phyloP scores from a whole-genome alignment of 2,329 filamentous ascomycete genomes.

The Microsporum ferrugineum region DNA sequence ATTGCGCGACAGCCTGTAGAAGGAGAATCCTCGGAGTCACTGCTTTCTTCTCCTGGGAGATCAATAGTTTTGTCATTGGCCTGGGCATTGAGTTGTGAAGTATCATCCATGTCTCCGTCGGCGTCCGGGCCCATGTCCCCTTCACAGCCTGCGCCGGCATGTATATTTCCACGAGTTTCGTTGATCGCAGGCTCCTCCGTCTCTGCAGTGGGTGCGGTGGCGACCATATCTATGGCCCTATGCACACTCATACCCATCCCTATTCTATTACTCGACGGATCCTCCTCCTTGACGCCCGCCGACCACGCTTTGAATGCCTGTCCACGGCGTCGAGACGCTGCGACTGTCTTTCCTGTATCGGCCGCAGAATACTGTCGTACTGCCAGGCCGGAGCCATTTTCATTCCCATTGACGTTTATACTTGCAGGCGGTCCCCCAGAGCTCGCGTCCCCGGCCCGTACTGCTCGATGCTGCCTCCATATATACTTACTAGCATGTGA shows the following conservation, averaged over 20 bases:
- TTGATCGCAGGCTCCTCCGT: not conserved
- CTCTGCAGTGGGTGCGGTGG: not conserved
- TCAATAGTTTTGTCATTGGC: not conserved
- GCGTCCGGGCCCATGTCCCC: not conserved
- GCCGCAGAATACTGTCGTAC: not conserved
- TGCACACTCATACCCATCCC: not conserved
- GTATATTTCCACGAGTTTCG: not conserved
- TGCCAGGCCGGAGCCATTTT: not conserved
- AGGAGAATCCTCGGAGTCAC: not conserved
- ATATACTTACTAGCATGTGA: constrained; percentile 17
- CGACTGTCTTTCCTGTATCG: not conserved
- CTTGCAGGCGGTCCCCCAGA: not conserved
- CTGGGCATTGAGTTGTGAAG: not conserved
- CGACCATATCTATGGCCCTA: not conserved
- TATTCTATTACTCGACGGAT: not conserved
- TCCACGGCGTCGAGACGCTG: not conserved
- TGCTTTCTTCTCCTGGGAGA: not conserved
- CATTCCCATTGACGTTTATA: not conserved
- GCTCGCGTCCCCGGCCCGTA: constrained; percentile 6
- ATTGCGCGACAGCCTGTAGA: not conserved
- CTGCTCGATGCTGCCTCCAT: constrained; percentile 16
- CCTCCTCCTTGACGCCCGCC: not conserved
- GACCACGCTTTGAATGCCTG: not conserved
- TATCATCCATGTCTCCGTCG: not conserved
- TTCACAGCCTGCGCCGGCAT: not conserved